These are phyloP conservation scores for Sporothrix luriei DNA, from an alignment of 2,329 filamentous ascomycete genomes.

Conservation along the genomic window DNA sequence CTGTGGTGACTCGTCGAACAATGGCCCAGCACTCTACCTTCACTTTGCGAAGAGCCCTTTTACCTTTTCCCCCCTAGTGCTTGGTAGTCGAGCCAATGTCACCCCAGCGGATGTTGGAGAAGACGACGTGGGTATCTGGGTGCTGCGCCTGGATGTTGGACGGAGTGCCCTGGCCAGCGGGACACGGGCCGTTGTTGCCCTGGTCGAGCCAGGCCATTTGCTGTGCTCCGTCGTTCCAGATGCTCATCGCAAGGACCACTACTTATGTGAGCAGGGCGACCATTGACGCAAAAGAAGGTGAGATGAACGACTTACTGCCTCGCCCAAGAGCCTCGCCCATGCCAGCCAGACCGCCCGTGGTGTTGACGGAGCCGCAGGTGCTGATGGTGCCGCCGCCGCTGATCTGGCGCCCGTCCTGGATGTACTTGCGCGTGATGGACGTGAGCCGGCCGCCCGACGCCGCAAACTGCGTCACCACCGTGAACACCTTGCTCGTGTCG, in stretches of 20 bases:
- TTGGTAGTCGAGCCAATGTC: constrained; percentile 47
- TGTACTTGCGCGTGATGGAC: constrained; percentile 40
- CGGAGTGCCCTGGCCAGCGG: constrained; percentile 48
- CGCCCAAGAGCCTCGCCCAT: constrained; percentile 35
- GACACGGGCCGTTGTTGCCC: constrained; percentile 51
- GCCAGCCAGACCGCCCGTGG: constrained; percentile 44
- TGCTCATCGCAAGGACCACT: constrained; percentile 53
- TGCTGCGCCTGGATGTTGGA: constrained; percentile 45
- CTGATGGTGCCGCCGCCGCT: constrained; percentile 34
- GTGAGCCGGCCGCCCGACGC: constrained; percentile 36
- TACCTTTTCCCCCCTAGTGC: background rate
- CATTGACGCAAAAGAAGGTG: background rate
- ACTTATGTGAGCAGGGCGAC: constrained; percentile 34
- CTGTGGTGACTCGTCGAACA: too few species aligned
- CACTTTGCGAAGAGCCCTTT: too few species aligned
- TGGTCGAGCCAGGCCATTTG: constrained; percentile 57
- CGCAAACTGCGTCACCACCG: constrained; percentile 52
- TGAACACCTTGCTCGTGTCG: constrained; percentile 47
- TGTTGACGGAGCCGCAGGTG: constrained; percentile 35
- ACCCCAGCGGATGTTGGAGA: constrained; percentile 52
- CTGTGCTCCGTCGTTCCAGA: constrained; percentile 53
- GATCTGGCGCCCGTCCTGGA: constrained; percentile 38
- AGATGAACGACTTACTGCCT: constrained; percentile 17
- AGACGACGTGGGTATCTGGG: constrained; percentile 47
- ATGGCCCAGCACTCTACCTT: too few species aligned